Base-by-base conservation (phyloP, 2,329 filamentous ascomycete species). In the Exophiala sp. region DNA sequence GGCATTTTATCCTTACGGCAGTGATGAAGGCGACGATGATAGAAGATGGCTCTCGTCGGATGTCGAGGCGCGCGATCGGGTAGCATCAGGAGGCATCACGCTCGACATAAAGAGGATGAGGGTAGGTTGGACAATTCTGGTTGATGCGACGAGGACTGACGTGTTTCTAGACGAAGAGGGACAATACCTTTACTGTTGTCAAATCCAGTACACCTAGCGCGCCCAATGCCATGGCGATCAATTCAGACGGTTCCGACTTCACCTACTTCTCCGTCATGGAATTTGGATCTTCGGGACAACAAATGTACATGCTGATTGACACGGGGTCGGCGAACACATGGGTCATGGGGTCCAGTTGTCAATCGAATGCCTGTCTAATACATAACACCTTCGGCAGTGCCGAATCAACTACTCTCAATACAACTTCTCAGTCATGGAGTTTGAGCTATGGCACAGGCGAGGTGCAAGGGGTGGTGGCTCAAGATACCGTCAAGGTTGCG, bases 401-500 rank as follows among this genome's bases (percentile, higher is more conserved):
- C 2, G 80, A 87, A 60, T 95, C 90, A 3, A 78, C 73, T 44
- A 84, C 85, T 1, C 78, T 88, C 45, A 70, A 82, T 58, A 71
- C 75, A 33, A 76, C 76, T 0, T 69, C 72, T 33, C 74, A 78
- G 3, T 65, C 72, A 7, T 95, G 90, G 65, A 75, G 72, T 20
- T 83, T 95, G 43, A 75, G 78, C 5, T 96, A 96, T 64, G 91
- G 91, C 41, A 86, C 87, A 1, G 91, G 91, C 10, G 78, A 79
- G 10, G 88, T 95, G 14, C 78, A 75, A 11, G 91, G 91, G 6
- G 72, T 73, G 11, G 72, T 88, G 39, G 85, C 80, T 5, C 79
- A 76, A 8, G 91, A 96, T 65, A 84, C 75, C 0, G 66, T 94
- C 18, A 75, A 77, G 3, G 72, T 95, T 60, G 87, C 84, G 2